Percentiles rank a stretch among this genome's conserved stretches.
Conservation (phyloP, 306 rosid genomes). For the Trifolium subterraneum region DNA sequence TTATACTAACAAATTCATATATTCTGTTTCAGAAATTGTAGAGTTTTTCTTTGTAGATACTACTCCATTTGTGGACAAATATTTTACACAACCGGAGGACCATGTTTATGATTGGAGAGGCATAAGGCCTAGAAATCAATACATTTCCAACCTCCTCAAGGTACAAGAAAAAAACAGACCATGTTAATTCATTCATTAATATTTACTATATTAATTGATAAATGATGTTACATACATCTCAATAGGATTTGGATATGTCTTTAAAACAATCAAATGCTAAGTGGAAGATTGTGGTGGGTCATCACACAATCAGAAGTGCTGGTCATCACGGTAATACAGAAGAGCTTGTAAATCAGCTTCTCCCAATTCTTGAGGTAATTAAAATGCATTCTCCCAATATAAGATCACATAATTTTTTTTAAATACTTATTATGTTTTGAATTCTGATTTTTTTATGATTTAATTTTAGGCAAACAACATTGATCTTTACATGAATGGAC, state of each 20-base stretch:
- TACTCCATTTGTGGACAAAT: conserved; percentile 69
- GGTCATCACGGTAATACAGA: conserved; percentile 61
- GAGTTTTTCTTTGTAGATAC: conserved; percentile 85
- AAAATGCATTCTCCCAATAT: not conserved
- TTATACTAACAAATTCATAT: not conserved
- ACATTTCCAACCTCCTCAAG: conserved; percentile 65
- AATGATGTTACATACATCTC: not conserved
- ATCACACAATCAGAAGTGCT: conserved; percentile 67
- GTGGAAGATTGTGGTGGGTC: conserved; percentile 84
- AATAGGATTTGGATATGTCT: conserved; percentile 56
- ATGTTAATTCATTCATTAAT: not conserved
- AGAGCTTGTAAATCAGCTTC: conserved; percentile 64
- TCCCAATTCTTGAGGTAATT: conserved; percentile 71
- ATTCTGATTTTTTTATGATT: no score
- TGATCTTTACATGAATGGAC: conserved; percentile 78
- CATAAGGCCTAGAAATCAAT: conserved; percentile 49
- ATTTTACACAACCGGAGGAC: conserved; percentile 54
- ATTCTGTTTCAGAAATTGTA: conserved; percentile 47
- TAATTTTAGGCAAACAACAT: conserved; percentile 54
- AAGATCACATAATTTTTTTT: no score
- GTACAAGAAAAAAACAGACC: conserved; percentile 35
- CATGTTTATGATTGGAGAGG: conserved; percentile 75
- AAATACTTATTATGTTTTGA: no score
- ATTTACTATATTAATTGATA: not conserved
- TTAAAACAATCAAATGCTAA: conserved; percentile 61